A percentile compares a stretch with the other conserved stretches of the same genome.
phyloP scores from a whole-genome alignment of 139 green algal genomes.

The Eudorina sp. region DNA sequence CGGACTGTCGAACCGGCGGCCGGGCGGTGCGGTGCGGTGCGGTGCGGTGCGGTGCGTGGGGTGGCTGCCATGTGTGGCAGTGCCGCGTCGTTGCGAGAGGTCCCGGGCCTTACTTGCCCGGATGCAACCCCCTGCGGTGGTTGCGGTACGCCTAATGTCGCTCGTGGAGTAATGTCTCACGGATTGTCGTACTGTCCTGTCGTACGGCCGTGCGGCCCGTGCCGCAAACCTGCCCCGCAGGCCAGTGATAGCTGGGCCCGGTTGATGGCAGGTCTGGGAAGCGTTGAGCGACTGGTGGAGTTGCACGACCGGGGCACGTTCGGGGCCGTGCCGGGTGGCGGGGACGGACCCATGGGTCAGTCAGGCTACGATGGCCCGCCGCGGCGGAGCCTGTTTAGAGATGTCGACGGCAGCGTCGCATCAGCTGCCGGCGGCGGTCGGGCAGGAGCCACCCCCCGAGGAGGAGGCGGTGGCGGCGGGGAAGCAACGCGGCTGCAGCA shows the following conservation, averaged over 20 bases:
- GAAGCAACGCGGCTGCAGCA: not conserved
- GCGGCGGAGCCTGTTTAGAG: not conserved
- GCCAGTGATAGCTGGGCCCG: constrained; percentile 6
- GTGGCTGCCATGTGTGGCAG: too few relatives aligned
- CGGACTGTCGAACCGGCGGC: too few relatives aligned
- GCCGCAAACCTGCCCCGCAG: not conserved
- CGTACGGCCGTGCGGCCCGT: not conserved
- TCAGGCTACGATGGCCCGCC: not conserved
- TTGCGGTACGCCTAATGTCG: too few relatives aligned
- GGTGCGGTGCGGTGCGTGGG: too few relatives aligned
- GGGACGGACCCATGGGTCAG: not conserved
- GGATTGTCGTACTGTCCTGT: too few relatives aligned
- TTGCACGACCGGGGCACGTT: constrained; percentile 50
- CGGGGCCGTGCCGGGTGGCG: not conserved
- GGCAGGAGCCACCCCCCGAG: not conserved
- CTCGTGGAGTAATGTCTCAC: too few relatives aligned
- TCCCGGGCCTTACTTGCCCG: too few relatives aligned
- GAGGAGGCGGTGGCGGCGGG: not conserved
- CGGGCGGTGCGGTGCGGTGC: too few relatives aligned
- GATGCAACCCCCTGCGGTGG: too few relatives aligned
- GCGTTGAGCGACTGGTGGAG: constrained; percentile 53
- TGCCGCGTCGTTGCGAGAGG: too few relatives aligned
- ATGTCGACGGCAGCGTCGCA: not conserved
- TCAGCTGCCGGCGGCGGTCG: not conserved
- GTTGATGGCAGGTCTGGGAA: constrained; percentile 38